A percentile compares a stretch with the other conserved stretches of the same genome.
phyloP scores from a whole-genome alignment of 257 asterid genomes.

The Nicotiana otophora region DNA sequence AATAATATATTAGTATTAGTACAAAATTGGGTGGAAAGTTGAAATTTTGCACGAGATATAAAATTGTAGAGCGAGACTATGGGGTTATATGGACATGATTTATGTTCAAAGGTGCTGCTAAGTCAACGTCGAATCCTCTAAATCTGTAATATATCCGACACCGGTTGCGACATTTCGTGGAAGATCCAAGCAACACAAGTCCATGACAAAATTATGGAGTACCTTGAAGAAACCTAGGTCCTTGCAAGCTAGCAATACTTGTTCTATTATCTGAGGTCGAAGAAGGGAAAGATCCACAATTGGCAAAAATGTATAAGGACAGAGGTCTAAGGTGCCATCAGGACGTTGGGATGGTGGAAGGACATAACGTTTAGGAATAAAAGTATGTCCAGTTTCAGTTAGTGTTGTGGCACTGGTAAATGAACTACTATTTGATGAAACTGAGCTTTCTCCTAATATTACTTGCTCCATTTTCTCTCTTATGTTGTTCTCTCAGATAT shows the following conservation, averaged over 20 bases:
- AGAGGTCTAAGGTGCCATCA: not conserved
- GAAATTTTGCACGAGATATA: too few species aligned
- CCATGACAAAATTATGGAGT: not conserved
- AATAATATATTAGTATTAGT: too few species aligned
- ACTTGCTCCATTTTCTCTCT: not conserved
- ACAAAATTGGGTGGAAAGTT: too few species aligned
- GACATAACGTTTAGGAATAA: slow-evolving; percentile 34
- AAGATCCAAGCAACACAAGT: not conserved
- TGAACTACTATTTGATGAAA: not conserved
- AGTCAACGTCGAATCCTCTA: too few species aligned
- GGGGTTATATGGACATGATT: too few species aligned
- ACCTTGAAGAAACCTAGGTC: slow-evolving; percentile 49
- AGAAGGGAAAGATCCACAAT: slow-evolving; percentile 37
- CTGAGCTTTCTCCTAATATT: not conserved
- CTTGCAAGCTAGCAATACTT: slow-evolving; percentile 37
- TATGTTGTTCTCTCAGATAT: not conserved
- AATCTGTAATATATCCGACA: too few species aligned
- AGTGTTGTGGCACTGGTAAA: slow-evolving; percentile 40
- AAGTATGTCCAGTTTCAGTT: slow-evolving; percentile 25
- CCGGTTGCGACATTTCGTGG: too few species aligned
- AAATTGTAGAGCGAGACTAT: too few species aligned
- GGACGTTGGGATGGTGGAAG: slow-evolving; percentile 47
- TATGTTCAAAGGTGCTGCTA: too few species aligned
- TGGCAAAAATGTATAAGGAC: slow-evolving; percentile 24
- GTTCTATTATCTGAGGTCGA: slow-evolving; percentile 22